These are phyloP conservation scores for Beauveria australis DNA, from an alignment of 2,329 filamentous ascomycete species.

Conservation along the genomic window DNA sequence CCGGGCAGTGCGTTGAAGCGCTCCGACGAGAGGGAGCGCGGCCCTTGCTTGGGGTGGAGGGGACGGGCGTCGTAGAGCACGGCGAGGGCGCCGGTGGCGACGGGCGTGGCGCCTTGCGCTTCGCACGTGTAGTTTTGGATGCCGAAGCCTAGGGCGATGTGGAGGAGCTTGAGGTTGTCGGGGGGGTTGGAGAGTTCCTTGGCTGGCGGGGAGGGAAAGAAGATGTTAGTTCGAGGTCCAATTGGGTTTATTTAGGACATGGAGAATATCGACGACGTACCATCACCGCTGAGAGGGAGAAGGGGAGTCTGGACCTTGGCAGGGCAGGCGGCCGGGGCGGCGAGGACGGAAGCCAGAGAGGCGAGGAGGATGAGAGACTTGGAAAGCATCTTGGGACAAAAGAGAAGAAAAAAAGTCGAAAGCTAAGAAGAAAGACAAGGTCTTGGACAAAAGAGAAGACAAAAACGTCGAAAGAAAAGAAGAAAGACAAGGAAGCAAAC, in stretches of 20 bases:
- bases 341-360: constrained; percentile 23
- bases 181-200: constrained; percentile 37
- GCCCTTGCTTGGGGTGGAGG: constrained; percentile 39
- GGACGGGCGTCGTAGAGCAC: constrained; percentile 49
- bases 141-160: constrained; percentile 54
- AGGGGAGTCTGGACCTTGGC: not conserved
- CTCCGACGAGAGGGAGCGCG: constrained; percentile 27
- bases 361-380: constrained; percentile 26
- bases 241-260: not conserved
- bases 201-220: constrained; percentile 17
- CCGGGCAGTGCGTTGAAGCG: constrained; percentile 34
- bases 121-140: constrained; percentile 62
- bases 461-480: too few relatives aligned
- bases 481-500: not conserved
- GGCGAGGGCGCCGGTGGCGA: constrained; percentile 47
- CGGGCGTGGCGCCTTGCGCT: constrained; percentile 25
- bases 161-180: constrained; percentile 33
- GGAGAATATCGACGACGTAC: not conserved
- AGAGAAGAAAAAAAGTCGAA: not conserved
- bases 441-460: too few relatives aligned
- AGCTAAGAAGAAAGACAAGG: not conserved
- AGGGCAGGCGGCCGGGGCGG: constrained; percentile 17
- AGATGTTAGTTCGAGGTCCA: not conserved
- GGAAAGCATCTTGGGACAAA: constrained; percentile 22
- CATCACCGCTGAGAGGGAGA: not conserved